Conservation (phyloP, 768 basidiomycete genomes). For the Clavulina sp. region DNA sequence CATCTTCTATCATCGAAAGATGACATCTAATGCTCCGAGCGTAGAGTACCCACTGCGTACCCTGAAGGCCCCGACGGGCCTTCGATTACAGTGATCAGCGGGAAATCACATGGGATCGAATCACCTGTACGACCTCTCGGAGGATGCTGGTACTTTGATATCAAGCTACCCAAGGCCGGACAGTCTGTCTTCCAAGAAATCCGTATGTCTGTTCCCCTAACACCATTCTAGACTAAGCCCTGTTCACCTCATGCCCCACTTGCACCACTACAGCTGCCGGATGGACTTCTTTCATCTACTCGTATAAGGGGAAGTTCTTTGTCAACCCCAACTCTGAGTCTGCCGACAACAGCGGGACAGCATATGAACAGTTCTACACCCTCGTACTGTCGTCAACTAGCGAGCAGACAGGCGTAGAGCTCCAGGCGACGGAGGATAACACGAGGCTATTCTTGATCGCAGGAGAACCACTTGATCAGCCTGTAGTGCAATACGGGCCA, state of each 20-base stretch:
- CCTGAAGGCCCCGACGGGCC: conserved; percentile 52
- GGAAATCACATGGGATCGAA: conserved; percentile 67
- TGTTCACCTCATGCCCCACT: not conserved
- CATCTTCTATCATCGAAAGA: not conserved
- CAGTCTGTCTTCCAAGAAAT: conserved; percentile 60
- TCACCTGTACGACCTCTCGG: conserved; percentile 83
- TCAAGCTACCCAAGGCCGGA: conserved; percentile 44
- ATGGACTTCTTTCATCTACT: conserved; percentile 81
- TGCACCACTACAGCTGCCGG: conserved; percentile 33
- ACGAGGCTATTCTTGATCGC: conserved; percentile 72
- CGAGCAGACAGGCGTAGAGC: conserved; percentile 47
- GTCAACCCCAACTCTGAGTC: not conserved
- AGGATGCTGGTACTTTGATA: conserved; percentile 87
- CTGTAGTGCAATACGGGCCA: conserved; percentile 73
- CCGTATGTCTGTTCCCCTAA: conserved; percentile 29
- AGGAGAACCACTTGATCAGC: conserved; percentile 78
- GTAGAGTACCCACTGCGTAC: conserved; percentile 54
- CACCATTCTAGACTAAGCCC: not conserved
- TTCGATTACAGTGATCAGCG: conserved; percentile 73
- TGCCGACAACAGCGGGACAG: conserved; percentile 14
- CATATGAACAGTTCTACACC: conserved; percentile 52
- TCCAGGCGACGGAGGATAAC: conserved; percentile 39
- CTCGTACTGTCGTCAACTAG: conserved; percentile 53
- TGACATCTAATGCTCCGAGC: not conserved
- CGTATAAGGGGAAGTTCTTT: not conserved